Percentiles rank a stretch among this genome's conserved stretches.
Conservation (phyloP, 371 early-diverging fungal species). For the Chytridium lagenaria region DNA sequence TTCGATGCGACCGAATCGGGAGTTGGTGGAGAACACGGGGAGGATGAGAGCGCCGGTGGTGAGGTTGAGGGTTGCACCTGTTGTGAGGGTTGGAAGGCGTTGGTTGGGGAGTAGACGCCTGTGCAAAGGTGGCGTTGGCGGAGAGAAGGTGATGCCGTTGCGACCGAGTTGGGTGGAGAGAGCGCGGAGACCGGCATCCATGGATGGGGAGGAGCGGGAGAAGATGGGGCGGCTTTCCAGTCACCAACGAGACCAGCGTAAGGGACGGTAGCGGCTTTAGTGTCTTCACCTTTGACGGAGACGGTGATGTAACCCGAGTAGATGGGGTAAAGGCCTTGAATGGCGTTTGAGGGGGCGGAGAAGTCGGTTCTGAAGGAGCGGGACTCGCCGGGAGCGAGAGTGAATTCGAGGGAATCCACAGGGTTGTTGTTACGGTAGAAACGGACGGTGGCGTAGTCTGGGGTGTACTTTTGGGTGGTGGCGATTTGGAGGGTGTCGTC, state of each 20-base stretch:
- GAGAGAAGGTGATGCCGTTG: too few relatives aligned
- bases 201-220: too few relatives aligned
- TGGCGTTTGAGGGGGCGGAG: constrained; percentile 19
- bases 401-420: constrained; percentile 7
- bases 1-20: constrained; percentile 8
- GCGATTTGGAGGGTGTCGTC: constrained; percentile 25
- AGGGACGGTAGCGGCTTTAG: constrained; percentile 24
- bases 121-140: too few relatives aligned
- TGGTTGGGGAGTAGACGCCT: too few relatives aligned
- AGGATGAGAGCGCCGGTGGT: constrained; percentile 21
- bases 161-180: too few relatives aligned
- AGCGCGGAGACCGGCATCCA: too few relatives aligned
- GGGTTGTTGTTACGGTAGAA: constrained; percentile 8
- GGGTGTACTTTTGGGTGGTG: constrained; percentile 12
- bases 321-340: constrained; percentile 25
- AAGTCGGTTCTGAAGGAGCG: constrained; percentile 19
- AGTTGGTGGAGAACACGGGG: neutral
- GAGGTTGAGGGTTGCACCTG: neutral
- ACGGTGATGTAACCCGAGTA: constrained; percentile 36
- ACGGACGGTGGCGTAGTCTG: constrained; percentile 23
- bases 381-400: constrained; percentile 27
- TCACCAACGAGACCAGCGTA: constrained; percentile 33
- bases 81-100: too few relatives aligned
- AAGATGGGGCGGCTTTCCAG: constrained; percentile 21
- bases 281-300: neutral